Base-by-base conservation (phyloP, 2,329 filamentous ascomycete species). In the Colletotrichum sojae region DNA sequence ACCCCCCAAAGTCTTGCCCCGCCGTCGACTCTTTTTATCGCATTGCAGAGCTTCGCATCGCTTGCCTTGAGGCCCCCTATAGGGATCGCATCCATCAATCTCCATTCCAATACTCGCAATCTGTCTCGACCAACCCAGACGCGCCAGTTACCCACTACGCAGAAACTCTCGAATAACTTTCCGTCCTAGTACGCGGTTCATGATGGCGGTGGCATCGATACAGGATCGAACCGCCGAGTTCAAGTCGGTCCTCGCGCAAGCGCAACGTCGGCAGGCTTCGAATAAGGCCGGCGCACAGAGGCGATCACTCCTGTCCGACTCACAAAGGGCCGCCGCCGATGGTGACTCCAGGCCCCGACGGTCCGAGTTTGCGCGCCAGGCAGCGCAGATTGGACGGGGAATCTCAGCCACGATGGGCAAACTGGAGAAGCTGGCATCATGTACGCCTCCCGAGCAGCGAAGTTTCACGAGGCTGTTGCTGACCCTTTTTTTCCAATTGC, bases 181-280 rank as follows among this genome's bases (percentile, higher is more conserved):
- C 13, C 15, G 20, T 15, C n/a, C 39, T 12, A 15, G 53, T 46
- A 16, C 15, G 20, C 25, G 45, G 45, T 36, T 39, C 78, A 78
- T 71, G 59, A 91, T 91, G 89, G 88, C 89, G 66, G 86, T 90
- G 77, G 79, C 86, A 70, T 95, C 94, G 59, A 97, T 98, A 80
- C 96, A 99, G 85, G 96, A 99, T 84, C 94, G 96, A 78, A 99
- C 96, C 67, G 88, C 90, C 78, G 96, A 99, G 86, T 99, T 99
- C 87, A 92, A 91, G 79, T 93, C 94, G 72, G 97, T 98, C 76
- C 89, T 98, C 71, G 86, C 89, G 53, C 94, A 97, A 79, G 93
- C 94, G 59, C 94, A 97, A 82, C 92, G 91, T 77, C 89, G 91
- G 72, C 90, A 96, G 76, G 90, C 91, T 39, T 88, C 91, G 12